These are phyloP conservation scores for Phalaenopsis hybrid DNA, from an alignment of 116 monocot species.

Conservation along the genomic window DNA sequence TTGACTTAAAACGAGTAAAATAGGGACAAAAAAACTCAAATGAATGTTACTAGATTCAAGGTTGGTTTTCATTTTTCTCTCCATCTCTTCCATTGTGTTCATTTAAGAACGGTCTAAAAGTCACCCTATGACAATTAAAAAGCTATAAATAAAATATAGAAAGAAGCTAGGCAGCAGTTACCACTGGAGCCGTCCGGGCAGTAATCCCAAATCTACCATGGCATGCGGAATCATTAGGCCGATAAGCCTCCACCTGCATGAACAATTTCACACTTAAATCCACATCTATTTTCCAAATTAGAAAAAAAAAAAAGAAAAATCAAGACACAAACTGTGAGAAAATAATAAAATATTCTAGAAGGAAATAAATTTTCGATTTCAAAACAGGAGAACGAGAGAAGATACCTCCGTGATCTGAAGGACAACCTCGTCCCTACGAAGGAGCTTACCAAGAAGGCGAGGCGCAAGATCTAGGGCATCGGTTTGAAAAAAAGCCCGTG, in stretches of 20 bases:
- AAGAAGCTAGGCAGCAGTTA: constrained; percentile 16
- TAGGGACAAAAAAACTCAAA: too few species aligned
- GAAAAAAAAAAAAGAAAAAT: background rate
- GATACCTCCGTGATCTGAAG: constrained; percentile 88
- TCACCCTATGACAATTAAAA: background rate
- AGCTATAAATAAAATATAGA: background rate
- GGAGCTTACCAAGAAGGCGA: constrained; percentile 85
- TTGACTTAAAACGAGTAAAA: background rate
- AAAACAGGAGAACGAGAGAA: background rate
- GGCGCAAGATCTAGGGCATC: constrained; percentile 89
- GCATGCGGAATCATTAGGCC: constrained; percentile 80
- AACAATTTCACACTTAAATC: background rate
- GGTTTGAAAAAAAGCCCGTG: constrained; percentile 55
- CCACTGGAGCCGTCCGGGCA: constrained; percentile 73
- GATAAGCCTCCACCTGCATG: constrained; percentile 84
- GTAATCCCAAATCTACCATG: constrained; percentile 92
- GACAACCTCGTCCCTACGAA: constrained; percentile 75
- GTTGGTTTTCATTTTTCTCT: background rate
- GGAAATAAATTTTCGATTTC: background rate
- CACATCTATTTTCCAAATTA: background rate
- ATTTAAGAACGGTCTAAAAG: background rate
- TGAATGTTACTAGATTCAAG: background rate
- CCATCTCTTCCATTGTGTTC: background rate
- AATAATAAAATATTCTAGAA: background rate
- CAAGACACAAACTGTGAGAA: background rate